Evolutionary conservation across 352 stramenopile genomes (phyloP), one percentile per base, ranked within the genome.

Genomic region (Globisporangium splendens): DNA sequence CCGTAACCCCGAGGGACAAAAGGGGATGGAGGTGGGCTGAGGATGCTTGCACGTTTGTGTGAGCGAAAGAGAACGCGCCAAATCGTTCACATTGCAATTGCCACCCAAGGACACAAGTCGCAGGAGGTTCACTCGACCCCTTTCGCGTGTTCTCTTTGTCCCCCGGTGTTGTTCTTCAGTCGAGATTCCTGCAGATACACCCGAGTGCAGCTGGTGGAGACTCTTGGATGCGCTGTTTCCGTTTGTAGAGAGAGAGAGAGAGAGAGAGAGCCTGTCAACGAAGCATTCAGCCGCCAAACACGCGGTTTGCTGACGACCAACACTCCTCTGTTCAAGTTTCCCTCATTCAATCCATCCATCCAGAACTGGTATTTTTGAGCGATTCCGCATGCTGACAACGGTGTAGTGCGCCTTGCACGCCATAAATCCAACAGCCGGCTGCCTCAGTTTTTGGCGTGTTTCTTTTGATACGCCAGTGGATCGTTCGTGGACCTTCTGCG

Each of bases 371-470:
- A 15, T 44, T 18, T n/a, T 7, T 44, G 39, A 44, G 13, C 39
- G 1, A 44, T 44, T n/a, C 4, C 39, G 39, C 39, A 44, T 15
- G 17, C 12, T 5, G 39, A 1, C 39, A n/a, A 18, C 17, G 17
- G 39, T n/a, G 39, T 44, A 44, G 13, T 7, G 17, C 2, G n/a
- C 39, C 3, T 44, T 6, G 8, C 17, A 5, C 1, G 13, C 3
- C 6, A 44, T 44, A 44, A 44, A 4, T n/a, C 3, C 13, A 44
- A 3, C 13, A 44, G 5, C 12, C 8, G 17, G 39, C 28, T 1
- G 10, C 39, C 39, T 44, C 39, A 44, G 39, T 44, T 44, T 44
- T 44, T 44, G 39, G 39, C 39, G 39, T 44, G 39, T 44, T 44
- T 44, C 39, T 44, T 18, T 44, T 44, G 39, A 44, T 44, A 17